phyloP scores from a whole-genome alignment of 176 grass and related monocot species.

The Miscanthus lutarioriparius region DNA sequence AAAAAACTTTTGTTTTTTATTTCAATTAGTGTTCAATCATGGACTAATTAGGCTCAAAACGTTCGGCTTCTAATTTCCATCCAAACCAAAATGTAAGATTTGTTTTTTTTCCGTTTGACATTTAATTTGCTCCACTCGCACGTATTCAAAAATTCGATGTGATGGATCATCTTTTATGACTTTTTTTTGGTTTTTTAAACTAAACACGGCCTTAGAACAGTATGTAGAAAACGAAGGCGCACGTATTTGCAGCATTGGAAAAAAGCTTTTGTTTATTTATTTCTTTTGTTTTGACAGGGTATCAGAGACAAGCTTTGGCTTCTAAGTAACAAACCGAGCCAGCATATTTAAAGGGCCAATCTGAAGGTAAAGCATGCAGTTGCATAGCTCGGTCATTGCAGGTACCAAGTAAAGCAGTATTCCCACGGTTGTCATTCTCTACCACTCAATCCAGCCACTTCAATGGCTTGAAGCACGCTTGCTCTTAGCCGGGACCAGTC shows the following conservation, averaged over 20 bases:
- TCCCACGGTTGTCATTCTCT: constrained; percentile 57
- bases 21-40: too few species aligned
- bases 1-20: too few species aligned
- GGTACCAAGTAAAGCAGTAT: constrained; percentile 77
- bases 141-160: too few species aligned
- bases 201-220: too few species aligned
- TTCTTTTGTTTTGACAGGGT: neutral
- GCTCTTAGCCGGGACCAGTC: constrained; percentile 71
- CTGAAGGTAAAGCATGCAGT: constrained; percentile 84
- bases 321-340: neutral
- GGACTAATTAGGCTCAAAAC: too few species aligned
- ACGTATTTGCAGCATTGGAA: neutral
- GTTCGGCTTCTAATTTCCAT: too few species aligned
- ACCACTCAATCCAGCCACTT: constrained; percentile 71
- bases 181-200: too few species aligned
- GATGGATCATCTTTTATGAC: too few species aligned
- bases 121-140: too few species aligned
- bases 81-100: too few species aligned
- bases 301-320: neutral
- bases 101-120: too few species aligned
- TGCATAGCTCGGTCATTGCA: constrained; percentile 84
- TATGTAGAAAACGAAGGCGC: neutral
- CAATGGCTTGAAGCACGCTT: constrained; percentile 87
- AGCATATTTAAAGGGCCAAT: constrained; percentile 36
- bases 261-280: neutral